Conservation (phyloP, 768 basidiomycete species). For the Mycena amicta region DNA sequence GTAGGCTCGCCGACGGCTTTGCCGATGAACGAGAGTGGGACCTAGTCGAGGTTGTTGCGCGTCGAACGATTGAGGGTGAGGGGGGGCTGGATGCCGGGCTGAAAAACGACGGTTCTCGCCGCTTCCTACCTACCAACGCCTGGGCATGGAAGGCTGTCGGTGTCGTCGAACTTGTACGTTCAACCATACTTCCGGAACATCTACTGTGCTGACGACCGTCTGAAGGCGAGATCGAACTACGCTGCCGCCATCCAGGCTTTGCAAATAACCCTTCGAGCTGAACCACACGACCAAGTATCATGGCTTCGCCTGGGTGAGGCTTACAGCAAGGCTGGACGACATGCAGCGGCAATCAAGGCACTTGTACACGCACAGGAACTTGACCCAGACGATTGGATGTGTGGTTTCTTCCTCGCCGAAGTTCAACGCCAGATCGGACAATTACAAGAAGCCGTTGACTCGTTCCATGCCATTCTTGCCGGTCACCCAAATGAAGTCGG, state of each 20-base stretch:
- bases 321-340: slow-evolving; percentile 85
- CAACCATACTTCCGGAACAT: too few relatives aligned
- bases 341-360: slow-evolving; percentile 88
- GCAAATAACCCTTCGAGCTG: slow-evolving; percentile 82
- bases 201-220: too few relatives aligned
- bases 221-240: slow-evolving; percentile 72
- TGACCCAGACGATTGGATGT: slow-evolving; percentile 80
- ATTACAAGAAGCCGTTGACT: slow-evolving; percentile 71
- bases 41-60: slow-evolving; percentile 91
- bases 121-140: slow-evolving; percentile 75
- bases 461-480: slow-evolving; percentile 59
- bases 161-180: slow-evolving; percentile 83
- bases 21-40: slow-evolving; percentile 96
- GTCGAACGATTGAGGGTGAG: slow-evolving; percentile 91
- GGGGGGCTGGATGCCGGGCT: slow-evolving; percentile 71
- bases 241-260: slow-evolving; percentile 77
- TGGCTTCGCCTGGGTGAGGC: slow-evolving; percentile 94
- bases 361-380: slow-evolving; percentile 75
- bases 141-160: slow-evolving; percentile 99
- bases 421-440: slow-evolving; percentile 79
- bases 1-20: slow-evolving; percentile 82
- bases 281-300: slow-evolving; percentile 73
- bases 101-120: slow-evolving; percentile 43
- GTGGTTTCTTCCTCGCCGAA: slow-evolving; percentile 80
- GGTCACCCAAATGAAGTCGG: slow-evolving; percentile 69